Evolutionary conservation across 2,329 filamentous ascomycete genomes (phyloP).

Genomic region (Elsinoe batatas): DNA sequence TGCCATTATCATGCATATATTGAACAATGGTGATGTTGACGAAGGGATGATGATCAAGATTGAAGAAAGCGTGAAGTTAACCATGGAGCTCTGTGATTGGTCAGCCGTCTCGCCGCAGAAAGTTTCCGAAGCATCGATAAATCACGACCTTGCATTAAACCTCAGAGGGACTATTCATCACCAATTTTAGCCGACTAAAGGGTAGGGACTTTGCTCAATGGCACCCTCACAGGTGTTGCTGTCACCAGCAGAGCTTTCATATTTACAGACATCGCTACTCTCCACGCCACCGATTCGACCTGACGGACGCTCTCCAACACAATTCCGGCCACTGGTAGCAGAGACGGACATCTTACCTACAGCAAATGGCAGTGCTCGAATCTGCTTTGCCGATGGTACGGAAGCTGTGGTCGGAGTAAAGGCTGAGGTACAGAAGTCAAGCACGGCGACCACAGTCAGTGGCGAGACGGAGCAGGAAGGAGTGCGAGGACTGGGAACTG

Average conservation of each 20-base stretch:
- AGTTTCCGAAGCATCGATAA: neutral
- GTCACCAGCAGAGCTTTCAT: conserved; percentile 91
- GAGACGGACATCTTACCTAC: conserved; percentile 84
- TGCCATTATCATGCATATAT: too few species aligned
- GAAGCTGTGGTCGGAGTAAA: conserved; percentile 95
- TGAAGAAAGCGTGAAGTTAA: neutral
- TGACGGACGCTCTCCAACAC: conserved; percentile 69
- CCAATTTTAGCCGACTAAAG: too few species aligned
- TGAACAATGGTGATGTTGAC: too few species aligned
- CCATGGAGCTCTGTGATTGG: neutral
- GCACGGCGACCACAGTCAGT: conserved; percentile 20
- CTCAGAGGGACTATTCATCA: too few species aligned
- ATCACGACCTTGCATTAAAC: too few species aligned
- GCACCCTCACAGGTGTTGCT: conserved; percentile 59
- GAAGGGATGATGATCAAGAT: too few species aligned
- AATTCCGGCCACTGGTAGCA: conserved; percentile 84
- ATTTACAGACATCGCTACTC: conserved; percentile 78
- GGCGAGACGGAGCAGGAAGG: conserved; percentile 18
- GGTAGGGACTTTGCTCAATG: conserved; percentile 35
- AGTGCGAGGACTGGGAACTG: conserved; percentile 17
- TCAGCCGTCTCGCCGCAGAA: neutral
- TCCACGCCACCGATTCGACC: conserved; percentile 77
- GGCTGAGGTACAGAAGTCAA: conserved; percentile 77
- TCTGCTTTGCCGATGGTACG: conserved; percentile 90
- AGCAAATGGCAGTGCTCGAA: conserved; percentile 83